Evolutionary conservation across 2,329 filamentous ascomycete species (phyloP), one percentile per base, ranked within the genome.

Genomic region (Penicillium fuscoglaucum): DNA sequence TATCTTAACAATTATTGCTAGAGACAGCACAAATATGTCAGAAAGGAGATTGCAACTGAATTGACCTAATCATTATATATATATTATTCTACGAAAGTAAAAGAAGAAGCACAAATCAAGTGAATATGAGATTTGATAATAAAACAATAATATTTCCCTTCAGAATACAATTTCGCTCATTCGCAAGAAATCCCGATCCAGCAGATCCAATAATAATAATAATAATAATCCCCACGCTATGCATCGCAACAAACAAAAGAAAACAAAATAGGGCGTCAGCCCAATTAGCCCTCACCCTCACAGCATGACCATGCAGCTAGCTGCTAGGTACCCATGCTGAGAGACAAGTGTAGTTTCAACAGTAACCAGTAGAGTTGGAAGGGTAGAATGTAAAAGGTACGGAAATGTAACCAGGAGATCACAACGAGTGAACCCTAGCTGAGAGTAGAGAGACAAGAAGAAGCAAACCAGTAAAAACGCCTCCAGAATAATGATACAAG

Each of bases 141-240:
- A 41, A 54, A 54, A 54, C 50, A 54, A 2, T 54, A 37, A 47
- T 19, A 37, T 43, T 48, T 43, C 50, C 31, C 35, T 26, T 33
- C 35, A 55, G 40, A 59, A 59, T 59, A 58, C 58, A 61, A 63
- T 60, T 53, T 63, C 61, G 61, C 63, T 64, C 60, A 59, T 54
- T 58, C 37, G 55, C 49, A 46, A 46, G 50, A 41, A 54, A 58
- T 41, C 52, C 51, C 61, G 49, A 39, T 54, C 41, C 46, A 55
- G 29, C 40, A 52, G 40, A 65, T 61, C 56, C 57, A 49, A 31
- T 31, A 31, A 33, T 15, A 35, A 50, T n/a, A n/a, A n/a, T n/a
- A n/a, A n/a, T n/a, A 28, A 28, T 29, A 29, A 29, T 29, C 9
- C 29, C 68, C 69, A 72, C 71, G 69, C 71, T 72, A 73, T 72